Base-by-base conservation (phyloP, 371 early-diverging fungal species). In the Mortierella sp. region DNA sequence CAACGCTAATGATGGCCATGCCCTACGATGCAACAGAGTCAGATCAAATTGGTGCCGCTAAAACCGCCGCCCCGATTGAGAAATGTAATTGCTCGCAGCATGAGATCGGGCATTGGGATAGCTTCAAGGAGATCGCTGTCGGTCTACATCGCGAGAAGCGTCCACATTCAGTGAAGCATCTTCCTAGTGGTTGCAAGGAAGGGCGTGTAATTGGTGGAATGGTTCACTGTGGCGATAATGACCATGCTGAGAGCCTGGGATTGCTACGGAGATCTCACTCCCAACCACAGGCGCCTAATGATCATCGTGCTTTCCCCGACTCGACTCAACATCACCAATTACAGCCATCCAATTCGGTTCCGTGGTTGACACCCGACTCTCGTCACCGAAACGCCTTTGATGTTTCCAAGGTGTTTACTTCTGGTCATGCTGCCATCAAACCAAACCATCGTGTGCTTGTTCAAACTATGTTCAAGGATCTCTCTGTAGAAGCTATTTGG, bases 381-480 rank as follows among this genome's bases (percentile, higher is more conserved):
- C 77, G 68, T 5, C 37, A 50, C 1, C 28, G 68, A 7, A 68
- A 21, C 23, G 64, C 68, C 23, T 76, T 76, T 57, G 77, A 76
- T 48, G 77, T 72, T 12, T 50, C 72, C 0, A 56, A 62, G 0
- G 72, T 72, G 0, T 76, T 76, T 43, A 30, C 72, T 1, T 72
- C 77, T 5, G 62, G 61, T 30, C 48, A 21, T 21, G 58, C 26
- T 47, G 43, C 45, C 7, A 76, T 76, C 64, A 76, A 76, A 19
- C 68, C 64, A 1, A 71, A 63, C 19, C 77, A 76, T 12, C 55
- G 68, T 1, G 19, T 46, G 0, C n/a, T 72, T 55, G 69, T 76
- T 19, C 77, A 76, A 45, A 76, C 50, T 43, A 68, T 76, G 71
- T 76, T 76, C 56, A 76, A 72, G 62, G 77, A 76, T n/a, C 60